These are phyloP conservation scores for Annulohypoxylon moriforme DNA, from an alignment of 495 filamentous ascomycete species.

Conservation along the genomic window DNA sequence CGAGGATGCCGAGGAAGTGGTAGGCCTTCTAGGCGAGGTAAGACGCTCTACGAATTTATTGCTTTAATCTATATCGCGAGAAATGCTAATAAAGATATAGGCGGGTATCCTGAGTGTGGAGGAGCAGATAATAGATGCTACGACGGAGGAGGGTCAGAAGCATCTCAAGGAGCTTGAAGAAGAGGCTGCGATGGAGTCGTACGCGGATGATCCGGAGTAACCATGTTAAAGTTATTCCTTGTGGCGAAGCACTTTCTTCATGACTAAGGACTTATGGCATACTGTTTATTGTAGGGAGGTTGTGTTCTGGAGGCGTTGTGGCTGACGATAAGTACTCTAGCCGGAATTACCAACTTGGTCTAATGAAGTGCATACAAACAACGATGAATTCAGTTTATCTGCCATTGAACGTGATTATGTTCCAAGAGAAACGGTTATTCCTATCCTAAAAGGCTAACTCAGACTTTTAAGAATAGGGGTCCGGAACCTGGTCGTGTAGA, in stretches of 20 bases:
- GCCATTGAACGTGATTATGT: neutral
- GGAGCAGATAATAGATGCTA: constrained; percentile 92
- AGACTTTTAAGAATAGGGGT: neutral
- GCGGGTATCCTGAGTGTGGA: constrained; percentile 93
- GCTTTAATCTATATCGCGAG: neutral
- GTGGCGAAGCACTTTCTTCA: neutral
- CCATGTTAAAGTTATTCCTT: constrained; percentile 1
- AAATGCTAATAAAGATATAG: constrained; percentile 46
- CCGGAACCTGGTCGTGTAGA: neutral
- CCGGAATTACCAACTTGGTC: neutral
- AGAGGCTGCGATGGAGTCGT: constrained; percentile 47
- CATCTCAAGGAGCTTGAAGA: constrained; percentile 82
- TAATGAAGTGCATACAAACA: neutral
- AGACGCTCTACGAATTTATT: constrained; percentile 32
- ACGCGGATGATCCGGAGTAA: constrained; percentile 53
- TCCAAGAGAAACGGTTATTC: neutral
- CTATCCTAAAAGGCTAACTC: neutral
- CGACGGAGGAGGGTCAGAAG: constrained; percentile 88
- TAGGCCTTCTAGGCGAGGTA: constrained; percentile 82
- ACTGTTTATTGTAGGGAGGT: neutral
- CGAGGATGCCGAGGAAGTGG: constrained; percentile 90
- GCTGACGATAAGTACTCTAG: neutral
- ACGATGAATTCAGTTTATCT: neutral
- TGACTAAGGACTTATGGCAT: neutral
- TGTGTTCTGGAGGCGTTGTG: constrained; percentile 2